Percentiles rank a stretch among this genome's conserved stretches.
Conservation (phyloP, 1,139 yeast genomes). For the Blastobotrys ciferrii region DNA sequence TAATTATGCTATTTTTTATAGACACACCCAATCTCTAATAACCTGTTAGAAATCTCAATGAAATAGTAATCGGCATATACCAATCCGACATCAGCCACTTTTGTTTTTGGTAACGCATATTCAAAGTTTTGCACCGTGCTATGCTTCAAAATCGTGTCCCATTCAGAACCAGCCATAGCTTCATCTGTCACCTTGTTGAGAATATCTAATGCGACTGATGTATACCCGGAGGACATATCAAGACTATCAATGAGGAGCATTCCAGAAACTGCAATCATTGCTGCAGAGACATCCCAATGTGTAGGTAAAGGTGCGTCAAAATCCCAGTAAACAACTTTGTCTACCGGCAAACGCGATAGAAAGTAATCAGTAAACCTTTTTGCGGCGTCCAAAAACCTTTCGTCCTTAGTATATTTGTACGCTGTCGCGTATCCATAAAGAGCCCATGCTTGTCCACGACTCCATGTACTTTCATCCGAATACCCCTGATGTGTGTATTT, state of each 20-base stretch:
- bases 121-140: slow-evolving; percentile 34
- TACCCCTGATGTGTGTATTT: slow-evolving; percentile 35
- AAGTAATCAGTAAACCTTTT: slow-evolving; percentile 29
- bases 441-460: slow-evolving; percentile 38
- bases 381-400: slow-evolving; percentile 32
- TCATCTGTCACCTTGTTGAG: slow-evolving; percentile 19
- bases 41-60: slow-evolving; percentile 19
- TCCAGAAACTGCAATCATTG: slow-evolving; percentile 34
- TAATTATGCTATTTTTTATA: too few relatives aligned
- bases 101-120: slow-evolving; percentile 18
- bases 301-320: slow-evolving; percentile 34
- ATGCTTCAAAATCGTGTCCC: slow-evolving; percentile 30
- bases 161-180: slow-evolving; percentile 24
- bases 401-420: slow-evolving; percentile 31
- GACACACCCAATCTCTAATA: slow-evolving; percentile 16
- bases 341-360: slow-evolving; percentile 23
- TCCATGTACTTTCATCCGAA: slow-evolving; percentile 34
- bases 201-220: slow-evolving; percentile 13
- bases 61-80: slow-evolving; percentile 22
- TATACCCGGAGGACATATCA: slow-evolving; percentile 21
- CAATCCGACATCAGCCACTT: slow-evolving; percentile 16
- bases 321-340: slow-evolving; percentile 30
- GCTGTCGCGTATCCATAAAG: slow-evolving; percentile 32
- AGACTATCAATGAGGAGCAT: slow-evolving; percentile 29
- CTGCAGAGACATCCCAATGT: slow-evolving; percentile 34